Conservation (phyloP, 176 grass and related monocot genomes). For the sorghum (Sorghum bicolor) region DNA sequence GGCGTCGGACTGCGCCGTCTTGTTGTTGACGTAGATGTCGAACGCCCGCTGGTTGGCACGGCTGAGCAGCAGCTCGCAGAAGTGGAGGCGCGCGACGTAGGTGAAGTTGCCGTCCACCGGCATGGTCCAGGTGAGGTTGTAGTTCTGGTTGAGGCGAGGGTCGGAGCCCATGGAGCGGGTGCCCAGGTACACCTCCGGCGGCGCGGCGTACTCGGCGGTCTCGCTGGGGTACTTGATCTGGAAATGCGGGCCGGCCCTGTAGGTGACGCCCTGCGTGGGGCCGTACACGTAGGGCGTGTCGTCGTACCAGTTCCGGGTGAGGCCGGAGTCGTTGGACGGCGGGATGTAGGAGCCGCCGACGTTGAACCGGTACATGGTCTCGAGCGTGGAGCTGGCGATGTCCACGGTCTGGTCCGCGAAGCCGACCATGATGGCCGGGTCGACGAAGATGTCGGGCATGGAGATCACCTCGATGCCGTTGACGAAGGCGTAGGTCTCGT, state of each 20-base stretch:
- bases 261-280: slow-evolving; percentile 35
- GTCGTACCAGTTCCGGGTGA: slow-evolving; percentile 65
- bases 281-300: slow-evolving; percentile 68
- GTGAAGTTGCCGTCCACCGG: slow-evolving; percentile 73
- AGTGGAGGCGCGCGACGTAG: slow-evolving; percentile 69
- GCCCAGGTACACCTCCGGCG: slow-evolving; percentile 47
- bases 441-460: slow-evolving; percentile 68
- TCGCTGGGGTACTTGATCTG: slow-evolving; percentile 46
- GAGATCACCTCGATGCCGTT: slow-evolving; percentile 79
- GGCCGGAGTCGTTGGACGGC: slow-evolving; percentile 64
- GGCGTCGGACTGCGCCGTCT: slow-evolving; percentile 54
- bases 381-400: slow-evolving; percentile 24
- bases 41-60: slow-evolving; percentile 74
- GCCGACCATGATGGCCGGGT: slow-evolving; percentile 51
- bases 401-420: slow-evolving; percentile 76
- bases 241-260: slow-evolving; percentile 38
- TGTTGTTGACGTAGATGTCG: slow-evolving; percentile 86
- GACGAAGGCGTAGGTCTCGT: slow-evolving; percentile 72
- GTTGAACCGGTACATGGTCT: slow-evolving; percentile 84
- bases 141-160: slow-evolving; percentile 65
- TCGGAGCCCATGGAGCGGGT: slow-evolving; percentile 73
- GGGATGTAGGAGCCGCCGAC: slow-evolving; percentile 58
- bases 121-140: slow-evolving; percentile 77
- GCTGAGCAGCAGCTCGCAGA: slow-evolving; percentile 68
- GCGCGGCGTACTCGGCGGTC: slow-evolving; percentile 51